Base-by-base conservation (phyloP, 306 rosid genomes). In the Lotus japonicus region DNA sequence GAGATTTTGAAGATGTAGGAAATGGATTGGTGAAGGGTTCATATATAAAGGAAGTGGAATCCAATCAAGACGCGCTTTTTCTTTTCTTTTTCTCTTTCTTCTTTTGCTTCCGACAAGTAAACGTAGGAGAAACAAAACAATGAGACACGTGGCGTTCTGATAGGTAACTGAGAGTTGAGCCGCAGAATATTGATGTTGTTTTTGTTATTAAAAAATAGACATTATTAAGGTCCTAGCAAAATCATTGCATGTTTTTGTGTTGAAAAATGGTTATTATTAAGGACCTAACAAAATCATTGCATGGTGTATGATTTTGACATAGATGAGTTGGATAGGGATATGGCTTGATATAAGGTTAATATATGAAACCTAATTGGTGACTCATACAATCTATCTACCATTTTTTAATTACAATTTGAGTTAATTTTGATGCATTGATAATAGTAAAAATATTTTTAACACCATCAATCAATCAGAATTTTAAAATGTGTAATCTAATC, bases 11-110 rank as follows among this genome's bases (percentile, higher is more conserved):
- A 21, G 26, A 9, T 6, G 35, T 35, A 23, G 6, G 4, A 26
- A 26, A 26, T 26, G 4, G 23, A 26, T 54, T 0, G 31, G 31
- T 2, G 4, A 41, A n/a, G 14, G 38, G 68, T 28, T 21, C n/a
- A 11, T 78, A 55, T 80, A 83, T 71, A 74, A 17, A 5, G 21
- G 28, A 14, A 19, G 36, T 31, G 51, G 64, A 44, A 18, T 19
- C 68, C 5, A 14, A n/a, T n/a, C n/a, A n/a, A n/a, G 35, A 82
- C 76, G 55, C 83, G 78, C 59, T 74, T 79, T 80, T 66, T 58
- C 60, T 17, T 44, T 10, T 17, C 42, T 63, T 46, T 46, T 14
- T 21, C 44, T 28, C 26, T 16, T 11, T 38, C 10, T 4, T 41
- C 45, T 41, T 11, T 10, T 2, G 3, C 0, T 1, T 11, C 11